Base-by-base conservation (phyloP, 495 filamentous ascomycete genomes). In the Penicillium desertorum region DNA sequence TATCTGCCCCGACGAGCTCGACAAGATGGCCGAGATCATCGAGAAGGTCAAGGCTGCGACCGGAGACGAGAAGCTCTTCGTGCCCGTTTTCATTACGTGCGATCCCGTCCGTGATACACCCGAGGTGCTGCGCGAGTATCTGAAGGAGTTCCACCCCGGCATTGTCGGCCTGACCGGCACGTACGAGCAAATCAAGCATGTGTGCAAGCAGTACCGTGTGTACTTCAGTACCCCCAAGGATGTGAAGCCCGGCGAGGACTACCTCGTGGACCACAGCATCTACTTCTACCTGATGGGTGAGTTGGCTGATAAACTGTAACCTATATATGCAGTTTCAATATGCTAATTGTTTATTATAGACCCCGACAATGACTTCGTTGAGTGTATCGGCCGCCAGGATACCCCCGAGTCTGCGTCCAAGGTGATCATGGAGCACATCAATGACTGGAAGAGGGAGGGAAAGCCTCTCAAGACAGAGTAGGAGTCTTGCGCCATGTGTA, bases 271-370 rank as follows among this genome's bases (percentile, higher is more conserved):
- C 75, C 94, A 98, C 76, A 96, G 91, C 67, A 98, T 98, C 60
- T 98, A 98, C 79, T 98, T 98, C 68, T 98, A 98, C 71, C 74
- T 98, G 58, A 98, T 98, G 94, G 87, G 85, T 88, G 74, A 71
- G 83, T 41, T 27, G 43, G 14, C 44, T 16, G 16, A 47, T 29
- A 48, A 7, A 11, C 17, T 32, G 32, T 34, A 48, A 47, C 10
- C n/a, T 0, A 19, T 41, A 3, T 25, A 5, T 14, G 23, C 12
- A 3, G 19, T 30, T 44, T 34, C 62, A 23, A 5, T n/a, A 42
- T 44, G 44, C 51, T 64, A 51, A 59, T 54, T 22, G 12, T 50
- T 53, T 37, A 5, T 44, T 30, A 43, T 65, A 88, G 92, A 97
- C 74, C 94, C 94, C 43, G 95, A 98, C 58, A 92, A 92, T 14